Evolutionary conservation across 495 filamentous ascomycete species (phyloP).

Genomic region (Acidiella bohemica): DNA sequence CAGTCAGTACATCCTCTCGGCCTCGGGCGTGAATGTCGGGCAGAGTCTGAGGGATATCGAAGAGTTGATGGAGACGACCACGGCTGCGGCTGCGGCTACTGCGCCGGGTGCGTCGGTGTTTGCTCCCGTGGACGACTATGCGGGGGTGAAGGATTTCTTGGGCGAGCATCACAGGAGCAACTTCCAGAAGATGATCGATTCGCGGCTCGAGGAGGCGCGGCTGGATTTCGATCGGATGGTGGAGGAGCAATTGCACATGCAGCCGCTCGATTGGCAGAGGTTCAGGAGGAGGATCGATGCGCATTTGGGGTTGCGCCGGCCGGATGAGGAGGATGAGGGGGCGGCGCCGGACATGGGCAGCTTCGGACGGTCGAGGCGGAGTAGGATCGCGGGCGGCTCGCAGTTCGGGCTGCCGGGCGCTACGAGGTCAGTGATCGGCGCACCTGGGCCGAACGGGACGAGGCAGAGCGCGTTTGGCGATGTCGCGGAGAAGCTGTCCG

Average conservation of each 20-base stretch:
- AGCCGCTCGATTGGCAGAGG: slow-evolving; percentile 76
- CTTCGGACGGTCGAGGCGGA: slow-evolving; percentile 50
- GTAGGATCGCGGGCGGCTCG: slow-evolving; percentile 28
- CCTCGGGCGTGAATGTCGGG: slow-evolving; percentile 72
- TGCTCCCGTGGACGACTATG: background rate
- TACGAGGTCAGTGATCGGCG: slow-evolving; percentile 71
- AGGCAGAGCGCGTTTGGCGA: slow-evolving; percentile 31
- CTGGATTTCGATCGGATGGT: slow-evolving; percentile 84
- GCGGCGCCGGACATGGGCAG: slow-evolving; percentile 28
- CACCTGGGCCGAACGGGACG: slow-evolving; percentile 43
- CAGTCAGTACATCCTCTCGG: slow-evolving; percentile 79
- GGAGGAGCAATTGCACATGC: slow-evolving; percentile 80
- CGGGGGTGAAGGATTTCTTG: slow-evolving; percentile 16
- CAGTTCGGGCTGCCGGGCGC: slow-evolving; percentile 56
- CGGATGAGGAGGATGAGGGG: slow-evolving; percentile 23
- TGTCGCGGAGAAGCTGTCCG: slow-evolving; percentile 17
- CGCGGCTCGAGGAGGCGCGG: slow-evolving; percentile 43
- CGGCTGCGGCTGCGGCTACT: slow-evolving; percentile 40
- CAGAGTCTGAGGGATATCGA: slow-evolving; percentile 66
- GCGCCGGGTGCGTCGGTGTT: slow-evolving; percentile 17
- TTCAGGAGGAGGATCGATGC: slow-evolving; percentile 86
- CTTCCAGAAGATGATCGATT: slow-evolving; percentile 13
- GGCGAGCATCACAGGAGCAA: slow-evolving; percentile 9
- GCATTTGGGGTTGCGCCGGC: slow-evolving; percentile 73
- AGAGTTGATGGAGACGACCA: slow-evolving; percentile 21